These are phyloP conservation scores for Domatiomyces catenatus DNA, from an alignment of 2,329 filamentous ascomycete genomes.

Conservation along the genomic window DNA sequence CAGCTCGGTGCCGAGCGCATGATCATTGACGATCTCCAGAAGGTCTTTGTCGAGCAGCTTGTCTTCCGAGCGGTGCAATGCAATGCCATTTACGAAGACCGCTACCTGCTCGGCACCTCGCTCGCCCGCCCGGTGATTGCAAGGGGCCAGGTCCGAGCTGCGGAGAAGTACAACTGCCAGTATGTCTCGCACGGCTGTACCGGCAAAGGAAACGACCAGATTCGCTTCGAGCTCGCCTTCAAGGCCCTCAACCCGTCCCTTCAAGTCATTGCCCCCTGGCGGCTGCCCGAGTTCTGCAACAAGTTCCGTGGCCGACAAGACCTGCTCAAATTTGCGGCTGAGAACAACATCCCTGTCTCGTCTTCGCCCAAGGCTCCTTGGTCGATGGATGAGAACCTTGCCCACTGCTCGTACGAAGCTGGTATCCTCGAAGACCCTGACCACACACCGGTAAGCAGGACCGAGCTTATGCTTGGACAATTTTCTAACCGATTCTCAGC, in stretches of 20 bases:
- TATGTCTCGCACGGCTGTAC: conserved; percentile 30
- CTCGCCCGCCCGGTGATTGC: conserved; percentile 33
- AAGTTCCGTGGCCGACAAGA: conserved; percentile 35
- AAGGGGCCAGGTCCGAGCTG: conserved; percentile 28
- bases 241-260: conserved; percentile 33
- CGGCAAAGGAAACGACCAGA: conserved; percentile 34
- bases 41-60: conserved; percentile 66
- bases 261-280: conserved; percentile 34
- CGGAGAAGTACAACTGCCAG: conserved; percentile 29
- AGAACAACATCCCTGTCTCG: conserved; percentile 33
- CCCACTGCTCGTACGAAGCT: conserved; percentile 52
- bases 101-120: conserved; percentile 18
- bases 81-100: conserved; percentile 29
- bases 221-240: conserved; percentile 36
- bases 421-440: conserved; percentile 53
- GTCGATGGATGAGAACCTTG: conserved; percentile 53
- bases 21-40: conserved; percentile 42
- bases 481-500: conserved; percentile 32
- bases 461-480: conserved; percentile 40
- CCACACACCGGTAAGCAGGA: conserved; percentile 35
- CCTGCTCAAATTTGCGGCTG: conserved; percentile 34
- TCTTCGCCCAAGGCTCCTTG: conserved; percentile 47
- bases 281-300: conserved; percentile 34
- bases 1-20: conserved; percentile 54
- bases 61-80: conserved; percentile 67